A percentile compares a stretch with the other conserved stretches of the same genome.
Conservation (phyloP, 129 eudicot species). For the Flaveria brownii region DNA sequence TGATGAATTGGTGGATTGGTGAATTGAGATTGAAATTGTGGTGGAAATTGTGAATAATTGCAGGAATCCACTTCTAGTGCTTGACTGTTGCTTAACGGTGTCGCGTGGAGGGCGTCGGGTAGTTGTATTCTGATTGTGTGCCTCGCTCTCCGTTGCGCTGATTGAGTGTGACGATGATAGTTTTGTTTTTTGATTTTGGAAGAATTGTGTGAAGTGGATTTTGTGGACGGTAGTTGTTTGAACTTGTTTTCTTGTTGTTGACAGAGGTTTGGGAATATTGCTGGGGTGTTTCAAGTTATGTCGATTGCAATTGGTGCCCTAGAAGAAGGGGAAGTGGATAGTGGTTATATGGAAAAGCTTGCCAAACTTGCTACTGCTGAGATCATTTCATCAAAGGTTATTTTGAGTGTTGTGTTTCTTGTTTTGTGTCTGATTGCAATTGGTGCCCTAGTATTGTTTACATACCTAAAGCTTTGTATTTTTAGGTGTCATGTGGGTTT, state of each 20-base stretch:
- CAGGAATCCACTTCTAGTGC: conserved; percentile 94
- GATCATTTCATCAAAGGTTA: conserved; percentile 86
- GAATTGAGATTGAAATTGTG: background rate
- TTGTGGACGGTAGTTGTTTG: background rate
- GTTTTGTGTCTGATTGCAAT: background rate
- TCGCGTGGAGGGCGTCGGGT: conserved; percentile 99
- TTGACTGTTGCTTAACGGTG: conserved; percentile 82
- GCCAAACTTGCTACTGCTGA: conserved; percentile 88
- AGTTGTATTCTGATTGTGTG: conserved; percentile 12
- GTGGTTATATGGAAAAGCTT: conserved; percentile 64
- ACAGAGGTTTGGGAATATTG: conserved; percentile 89
- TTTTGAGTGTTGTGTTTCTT: background rate
- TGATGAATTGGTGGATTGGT: conserved; percentile 2
- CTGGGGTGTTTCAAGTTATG: conserved; percentile 91
- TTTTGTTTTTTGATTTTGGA: background rate
- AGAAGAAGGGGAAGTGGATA: conserved; percentile 64
- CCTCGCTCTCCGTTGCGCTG: conserved; percentile 11
- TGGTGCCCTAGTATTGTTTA: background rate
- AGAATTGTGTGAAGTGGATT: conserved; percentile 10
- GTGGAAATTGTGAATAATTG: conserved; percentile 8
- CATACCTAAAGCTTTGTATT: conserved; percentile 5
- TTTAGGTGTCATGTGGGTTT: background rate
- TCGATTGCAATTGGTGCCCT: conserved; percentile 75
- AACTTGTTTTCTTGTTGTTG: conserved; percentile 19
- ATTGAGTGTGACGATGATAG: background rate